Evolutionary conservation across 73 alveolate species (phyloP).

Genomic region (Stentor coeruleus): DNA sequence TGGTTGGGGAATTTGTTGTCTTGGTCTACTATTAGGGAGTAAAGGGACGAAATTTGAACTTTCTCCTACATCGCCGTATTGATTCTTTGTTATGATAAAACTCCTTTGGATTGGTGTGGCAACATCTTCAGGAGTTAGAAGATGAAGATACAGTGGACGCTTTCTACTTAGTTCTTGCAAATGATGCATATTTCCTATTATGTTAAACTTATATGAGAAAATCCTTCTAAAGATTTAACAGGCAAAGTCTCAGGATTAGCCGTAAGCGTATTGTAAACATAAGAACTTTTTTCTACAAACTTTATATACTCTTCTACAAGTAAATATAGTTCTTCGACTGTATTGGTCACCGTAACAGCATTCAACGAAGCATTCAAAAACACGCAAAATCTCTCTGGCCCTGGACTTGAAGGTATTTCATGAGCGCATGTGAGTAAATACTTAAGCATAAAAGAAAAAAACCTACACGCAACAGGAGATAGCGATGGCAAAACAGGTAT

Average conservation of each 20-base stretch:
- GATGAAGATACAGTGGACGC: conserved; percentile 6
- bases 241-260: background rate
- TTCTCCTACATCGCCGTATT: background rate
- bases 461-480: background rate
- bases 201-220: background rate
- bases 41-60: background rate
- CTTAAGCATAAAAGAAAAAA: background rate
- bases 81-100: background rate
- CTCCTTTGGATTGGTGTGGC: conserved; percentile 7
- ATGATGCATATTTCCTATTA: conserved; percentile 20
- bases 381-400: background rate
- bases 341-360: background rate
- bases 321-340: background rate
- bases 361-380: background rate
- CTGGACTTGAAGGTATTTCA: background rate
- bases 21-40: background rate
- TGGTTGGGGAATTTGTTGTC: background rate
- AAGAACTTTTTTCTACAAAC: background rate
- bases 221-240: background rate
- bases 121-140: conserved; percentile 26
- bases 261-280: background rate
- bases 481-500: background rate
- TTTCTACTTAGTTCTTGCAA: conserved; percentile 10
- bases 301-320: background rate
- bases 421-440: background rate